phyloP scores from a whole-genome alignment of 2,329 filamentous ascomycete genomes.

The Clathrospora elynae region DNA sequence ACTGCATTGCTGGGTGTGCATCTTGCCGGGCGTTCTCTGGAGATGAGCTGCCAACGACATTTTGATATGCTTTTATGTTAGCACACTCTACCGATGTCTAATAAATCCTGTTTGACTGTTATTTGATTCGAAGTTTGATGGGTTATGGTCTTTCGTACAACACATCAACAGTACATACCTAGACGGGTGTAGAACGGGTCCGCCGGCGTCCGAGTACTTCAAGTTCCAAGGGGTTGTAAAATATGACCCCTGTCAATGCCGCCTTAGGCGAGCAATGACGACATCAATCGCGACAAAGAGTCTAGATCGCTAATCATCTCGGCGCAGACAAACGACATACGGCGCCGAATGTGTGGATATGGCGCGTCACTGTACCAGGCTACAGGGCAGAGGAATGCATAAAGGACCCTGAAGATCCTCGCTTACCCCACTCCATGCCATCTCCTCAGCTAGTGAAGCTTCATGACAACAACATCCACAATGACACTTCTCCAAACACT shows the following conservation, averaged over 20 bases:
- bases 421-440: neutral
- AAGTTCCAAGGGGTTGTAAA: neutral
- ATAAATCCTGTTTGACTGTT: too few species aligned
- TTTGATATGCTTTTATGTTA: neutral
- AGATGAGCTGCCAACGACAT: neutral
- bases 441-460: neutral
- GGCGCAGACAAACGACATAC: conserved; percentile 12
- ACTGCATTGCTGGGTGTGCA: conserved; percentile 1
- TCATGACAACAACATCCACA: conserved; percentile 1
- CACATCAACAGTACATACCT: neutral
- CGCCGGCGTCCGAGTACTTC: conserved; percentile 10
- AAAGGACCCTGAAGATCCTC: conserved; percentile 5
- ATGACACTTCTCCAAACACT: conserved; percentile 54
- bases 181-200: conserved; percentile 1
- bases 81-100: too few species aligned
- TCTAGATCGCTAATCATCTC: conserved; percentile 27
- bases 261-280: conserved; percentile 27
- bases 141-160: too few species aligned
- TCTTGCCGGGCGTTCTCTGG: conserved; percentile 9
- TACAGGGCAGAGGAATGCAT: neutral
- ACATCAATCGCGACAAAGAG: conserved; percentile 33
- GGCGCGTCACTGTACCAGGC: conserved; percentile 1
- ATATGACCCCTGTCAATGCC: conserved; percentile 4
- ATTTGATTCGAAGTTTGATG: too few species aligned
- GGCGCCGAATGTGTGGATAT: conserved; percentile 2